Conservation (phyloP, 1,284 basidiomycete species). For the Pterula multifida region DNA sequence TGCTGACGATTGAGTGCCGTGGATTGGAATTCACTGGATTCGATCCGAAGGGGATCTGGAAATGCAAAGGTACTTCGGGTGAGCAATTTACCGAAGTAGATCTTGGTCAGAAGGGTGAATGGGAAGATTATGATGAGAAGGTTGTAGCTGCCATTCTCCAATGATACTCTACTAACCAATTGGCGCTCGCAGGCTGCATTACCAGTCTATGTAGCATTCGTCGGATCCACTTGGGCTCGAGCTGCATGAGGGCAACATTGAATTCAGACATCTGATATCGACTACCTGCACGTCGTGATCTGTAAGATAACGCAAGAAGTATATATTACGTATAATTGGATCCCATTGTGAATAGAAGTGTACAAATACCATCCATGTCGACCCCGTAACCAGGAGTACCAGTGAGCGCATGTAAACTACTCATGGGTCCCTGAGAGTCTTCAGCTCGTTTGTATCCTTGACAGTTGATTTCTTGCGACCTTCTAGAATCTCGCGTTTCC, state of each 20-base stretch:
- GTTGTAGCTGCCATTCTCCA: no score
- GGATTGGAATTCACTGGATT: slow-evolving; percentile 69
- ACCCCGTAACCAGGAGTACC: no score
- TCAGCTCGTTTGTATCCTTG: slow-evolving; percentile 3
- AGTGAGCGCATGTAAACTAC: no score
- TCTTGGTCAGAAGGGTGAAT: slow-evolving; percentile 45
- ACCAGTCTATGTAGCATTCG: slow-evolving; percentile 52
- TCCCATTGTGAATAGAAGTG: no score
- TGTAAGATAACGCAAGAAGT: no score
- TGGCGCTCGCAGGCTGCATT: slow-evolving; percentile 31
- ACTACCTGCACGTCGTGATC: no score
- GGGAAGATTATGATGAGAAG: slow-evolving; percentile 79
- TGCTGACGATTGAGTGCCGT: slow-evolving; percentile 63
- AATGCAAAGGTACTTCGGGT: slow-evolving; percentile 46
- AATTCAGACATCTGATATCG: no score
- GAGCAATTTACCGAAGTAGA: slow-evolving; percentile 52
- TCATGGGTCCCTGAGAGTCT: no score
- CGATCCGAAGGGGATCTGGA: slow-evolving; percentile 65
- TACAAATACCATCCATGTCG: no score
- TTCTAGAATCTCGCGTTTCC: slow-evolving; percentile 19
- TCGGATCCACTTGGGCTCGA: slow-evolving; percentile 53
- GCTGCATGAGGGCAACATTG: no score
- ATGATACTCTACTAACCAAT: not conserved
- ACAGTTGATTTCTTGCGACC: slow-evolving; percentile 12
- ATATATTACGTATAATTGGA: no score